Conservation (phyloP, 2,329 filamentous ascomycete genomes). For the Pseudogymnoascus sp. region DNA sequence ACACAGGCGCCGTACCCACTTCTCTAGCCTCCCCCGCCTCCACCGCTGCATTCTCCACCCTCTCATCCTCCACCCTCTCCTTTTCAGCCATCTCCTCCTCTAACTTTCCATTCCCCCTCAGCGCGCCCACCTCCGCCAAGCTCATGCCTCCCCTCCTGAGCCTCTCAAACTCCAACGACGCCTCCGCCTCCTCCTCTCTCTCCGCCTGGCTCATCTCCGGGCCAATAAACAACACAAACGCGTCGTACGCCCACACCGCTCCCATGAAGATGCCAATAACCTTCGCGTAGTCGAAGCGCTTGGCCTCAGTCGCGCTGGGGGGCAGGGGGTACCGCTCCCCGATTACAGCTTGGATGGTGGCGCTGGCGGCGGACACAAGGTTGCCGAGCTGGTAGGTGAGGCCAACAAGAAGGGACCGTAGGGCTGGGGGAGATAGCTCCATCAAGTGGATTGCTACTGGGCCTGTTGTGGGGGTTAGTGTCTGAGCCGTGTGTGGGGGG, state of each 20-base stretch:
- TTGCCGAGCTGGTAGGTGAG: conserved; percentile 66
- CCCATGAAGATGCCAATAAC: conserved; percentile 87
- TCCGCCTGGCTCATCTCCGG: conserved; percentile 29
- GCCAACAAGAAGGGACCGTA: conserved; percentile 60
- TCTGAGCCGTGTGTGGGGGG: not conserved
- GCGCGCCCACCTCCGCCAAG: conserved; percentile 36
- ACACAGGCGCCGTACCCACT: not conserved
- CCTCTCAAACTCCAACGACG: not conserved
- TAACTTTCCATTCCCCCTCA: conserved; percentile 27
- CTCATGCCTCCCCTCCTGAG: conserved; percentile 29
- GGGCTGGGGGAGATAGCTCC: conserved; percentile 60
- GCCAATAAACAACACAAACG: conserved; percentile 39
- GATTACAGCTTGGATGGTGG: conserved; percentile 68
- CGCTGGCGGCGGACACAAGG: conserved; percentile 62
- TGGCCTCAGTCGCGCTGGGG: conserved; percentile 37
- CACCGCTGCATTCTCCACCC: not conserved
- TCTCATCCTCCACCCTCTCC: not conserved
- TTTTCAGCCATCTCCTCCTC: conserved; percentile 13
- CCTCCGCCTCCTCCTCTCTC: not conserved
- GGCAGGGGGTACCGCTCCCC: conserved; percentile 67
- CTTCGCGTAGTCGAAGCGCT: conserved; percentile 64
- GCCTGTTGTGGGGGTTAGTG: not conserved
- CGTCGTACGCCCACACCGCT: conserved; percentile 62
- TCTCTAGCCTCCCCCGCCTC: not conserved
- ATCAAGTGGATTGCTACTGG: conserved; percentile 62